These are phyloP conservation scores for Fusarium falciforme DNA, from an alignment of 2,329 filamentous ascomycete species.

Conservation along the genomic window DNA sequence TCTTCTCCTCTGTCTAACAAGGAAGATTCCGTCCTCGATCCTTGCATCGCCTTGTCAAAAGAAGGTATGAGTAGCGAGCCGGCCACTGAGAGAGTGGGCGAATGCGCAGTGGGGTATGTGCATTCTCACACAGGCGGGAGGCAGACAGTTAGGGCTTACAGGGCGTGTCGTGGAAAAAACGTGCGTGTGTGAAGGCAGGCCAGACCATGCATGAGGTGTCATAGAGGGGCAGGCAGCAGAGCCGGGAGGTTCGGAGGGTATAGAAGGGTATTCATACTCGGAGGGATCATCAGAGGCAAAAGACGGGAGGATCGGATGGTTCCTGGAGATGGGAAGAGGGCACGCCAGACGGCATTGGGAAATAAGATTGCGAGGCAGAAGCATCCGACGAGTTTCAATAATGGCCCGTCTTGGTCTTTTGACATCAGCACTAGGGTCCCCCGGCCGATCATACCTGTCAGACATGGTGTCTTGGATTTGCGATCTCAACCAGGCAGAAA, in stretches of 20 bases:
- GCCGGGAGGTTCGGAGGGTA: conserved; percentile 20
- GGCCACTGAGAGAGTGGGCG: conserved; percentile 14
- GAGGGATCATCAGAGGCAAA: conserved; percentile 19
- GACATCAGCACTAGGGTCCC: conserved; percentile 32
- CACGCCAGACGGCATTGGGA: background rate
- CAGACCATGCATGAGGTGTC: conserved; percentile 16
- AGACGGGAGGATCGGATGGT: conserved; percentile 37
- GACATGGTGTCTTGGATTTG: background rate
- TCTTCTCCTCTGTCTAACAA: background rate
- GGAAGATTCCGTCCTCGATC: conserved; percentile 7
- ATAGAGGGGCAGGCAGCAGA: conserved; percentile 9
- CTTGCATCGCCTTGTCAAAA: conserved; percentile 7
- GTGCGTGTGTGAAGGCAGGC: conserved; percentile 6
- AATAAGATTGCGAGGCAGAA: conserved; percentile 8
- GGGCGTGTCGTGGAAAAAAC: conserved; percentile 29
- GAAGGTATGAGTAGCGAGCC: conserved; percentile 2
- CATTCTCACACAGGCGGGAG: conserved; percentile 3
- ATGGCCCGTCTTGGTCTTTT: background rate
- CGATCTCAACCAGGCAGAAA: conserved; percentile 5
- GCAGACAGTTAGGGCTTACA: conserved; percentile 42
- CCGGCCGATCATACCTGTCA: conserved; percentile 3
- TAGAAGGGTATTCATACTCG: background rate
- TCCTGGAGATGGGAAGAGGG: conserved; percentile 26
- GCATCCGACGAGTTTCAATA: background rate
- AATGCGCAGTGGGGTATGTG: conserved; percentile 22